A percentile compares a stretch with the other conserved stretches of the same genome.
phyloP scores from a whole-genome alignment of 169 alveolate genomes.

The Haemoproteus tartakovskyi region DNA sequence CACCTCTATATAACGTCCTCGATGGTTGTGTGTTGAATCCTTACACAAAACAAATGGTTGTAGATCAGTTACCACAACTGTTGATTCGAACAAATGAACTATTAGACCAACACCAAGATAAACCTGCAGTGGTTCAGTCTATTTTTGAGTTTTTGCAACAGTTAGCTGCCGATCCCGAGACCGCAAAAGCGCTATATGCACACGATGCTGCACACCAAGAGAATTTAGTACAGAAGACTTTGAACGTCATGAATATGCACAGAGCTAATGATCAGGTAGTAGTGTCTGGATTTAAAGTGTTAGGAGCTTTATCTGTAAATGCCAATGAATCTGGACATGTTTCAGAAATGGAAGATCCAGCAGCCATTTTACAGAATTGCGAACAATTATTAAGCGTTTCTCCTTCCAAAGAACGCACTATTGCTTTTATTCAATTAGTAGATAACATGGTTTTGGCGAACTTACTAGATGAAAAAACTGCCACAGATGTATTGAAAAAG shows the following conservation, averaged over 20 bases:
- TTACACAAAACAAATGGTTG: conserved; percentile 73
- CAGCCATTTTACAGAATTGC: conserved; percentile 23
- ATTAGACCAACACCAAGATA: conserved; percentile 74
- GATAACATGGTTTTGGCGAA: conserved; percentile 52
- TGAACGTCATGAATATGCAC: conserved; percentile 35
- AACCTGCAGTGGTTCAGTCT: conserved; percentile 72
- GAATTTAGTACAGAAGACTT: conserved; percentile 22
- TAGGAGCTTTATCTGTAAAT: conserved; percentile 32
- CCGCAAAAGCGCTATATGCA: conserved; percentile 64
- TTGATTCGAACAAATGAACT: conserved; percentile 69
- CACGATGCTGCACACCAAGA: conserved; percentile 29
- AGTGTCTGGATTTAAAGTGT: conserved; percentile 32
- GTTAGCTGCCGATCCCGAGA: conserved; percentile 77
- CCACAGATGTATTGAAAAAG: conserved; percentile 41
- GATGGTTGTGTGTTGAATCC: conserved; percentile 82
- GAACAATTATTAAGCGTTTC: conserved; percentile 32
- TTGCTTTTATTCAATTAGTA: conserved; percentile 32
- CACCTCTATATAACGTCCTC: conserved; percentile 79
- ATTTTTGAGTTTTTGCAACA: conserved; percentile 75
- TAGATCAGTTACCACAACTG: conserved; percentile 67
- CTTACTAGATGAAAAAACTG: conserved; percentile 50
- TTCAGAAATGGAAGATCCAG: conserved; percentile 14
- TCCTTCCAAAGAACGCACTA: conserved; percentile 37
- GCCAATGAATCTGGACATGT: conserved; percentile 40
- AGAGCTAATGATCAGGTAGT: conserved; percentile 38